These are phyloP conservation scores for Alternaria gaisen DNA, from an alignment of 2,329 filamentous ascomycete species.

Conservation along the genomic window DNA sequence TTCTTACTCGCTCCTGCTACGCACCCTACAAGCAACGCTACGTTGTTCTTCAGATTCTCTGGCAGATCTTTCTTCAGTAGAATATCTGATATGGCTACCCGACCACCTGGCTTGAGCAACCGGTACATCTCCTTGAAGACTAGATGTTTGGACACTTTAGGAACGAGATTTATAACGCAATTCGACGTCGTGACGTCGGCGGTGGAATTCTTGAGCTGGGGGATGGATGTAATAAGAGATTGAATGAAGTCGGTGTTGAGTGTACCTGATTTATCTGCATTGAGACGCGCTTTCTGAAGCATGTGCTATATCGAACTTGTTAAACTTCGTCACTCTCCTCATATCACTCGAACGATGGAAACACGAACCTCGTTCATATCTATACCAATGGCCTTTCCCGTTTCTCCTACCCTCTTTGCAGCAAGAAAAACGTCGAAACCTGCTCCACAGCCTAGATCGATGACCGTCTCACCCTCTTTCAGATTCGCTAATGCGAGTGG, in stretches of 20 bases:
- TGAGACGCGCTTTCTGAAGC: slow-evolving; percentile 60
- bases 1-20: slow-evolving; percentile 66
- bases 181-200: background rate
- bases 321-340: background rate
- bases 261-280: slow-evolving; percentile 51
- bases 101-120: slow-evolving; percentile 65
- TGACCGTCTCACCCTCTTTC: slow-evolving; percentile 63
- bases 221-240: background rate
- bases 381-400: slow-evolving; percentile 63
- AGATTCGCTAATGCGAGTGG: slow-evolving; percentile 61
- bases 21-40: slow-evolving; percentile 68
- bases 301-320: slow-evolving; percentile 58
- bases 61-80: slow-evolving; percentile 62
- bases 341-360: background rate
- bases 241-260: slow-evolving; percentile 61
- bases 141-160: slow-evolving; percentile 27
- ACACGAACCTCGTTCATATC: slow-evolving; percentile 66
- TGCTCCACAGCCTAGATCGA: slow-evolving; percentile 67
- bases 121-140: slow-evolving; percentile 67
- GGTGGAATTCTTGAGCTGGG: background rate
- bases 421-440: slow-evolving; percentile 68
- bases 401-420: slow-evolving; percentile 58
- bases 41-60: slow-evolving; percentile 57
- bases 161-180: background rate
- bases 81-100: slow-evolving; percentile 69